A percentile compares a stretch with the other conserved stretches of the same genome.
Conservation (phyloP, 768 basidiomycete species). For the Agaricus blazei region DNA sequence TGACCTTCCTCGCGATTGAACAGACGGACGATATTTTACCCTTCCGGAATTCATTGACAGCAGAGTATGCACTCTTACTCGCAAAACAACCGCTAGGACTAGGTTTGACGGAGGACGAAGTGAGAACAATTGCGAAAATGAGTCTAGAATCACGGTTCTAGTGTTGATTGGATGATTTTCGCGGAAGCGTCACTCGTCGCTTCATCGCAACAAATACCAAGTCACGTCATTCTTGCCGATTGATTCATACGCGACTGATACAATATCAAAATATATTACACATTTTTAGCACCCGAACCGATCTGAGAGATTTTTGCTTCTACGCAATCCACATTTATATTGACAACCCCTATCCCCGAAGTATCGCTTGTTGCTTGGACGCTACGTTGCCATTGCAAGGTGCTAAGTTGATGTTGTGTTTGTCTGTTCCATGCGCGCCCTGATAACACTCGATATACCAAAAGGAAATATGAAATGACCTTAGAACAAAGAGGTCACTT, state of each 20-base stretch:
- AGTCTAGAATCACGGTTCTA: conserved; percentile 45
- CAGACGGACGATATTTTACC: conserved; percentile 83
- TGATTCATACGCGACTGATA: no score
- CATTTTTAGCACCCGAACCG: no score
- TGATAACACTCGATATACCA: not conserved
- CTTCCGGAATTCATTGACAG: conserved; percentile 69
- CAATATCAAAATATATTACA: no score
- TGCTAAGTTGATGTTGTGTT: not conserved
- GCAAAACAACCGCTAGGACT: conserved; percentile 70
- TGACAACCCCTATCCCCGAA: not conserved
- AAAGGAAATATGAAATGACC: not conserved
- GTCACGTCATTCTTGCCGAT: no score
- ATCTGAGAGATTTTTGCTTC: no score
- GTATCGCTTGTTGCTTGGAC: not conserved
- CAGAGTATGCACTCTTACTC: conserved; percentile 76
- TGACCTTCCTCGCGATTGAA: not conserved
- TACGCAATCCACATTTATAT: no score
- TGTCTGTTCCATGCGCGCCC: not conserved
- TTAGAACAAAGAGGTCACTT: not conserved
- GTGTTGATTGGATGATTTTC: not conserved
- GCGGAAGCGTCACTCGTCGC: no score
- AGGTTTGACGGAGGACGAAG: conserved; percentile 55
- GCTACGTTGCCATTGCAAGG: not conserved
- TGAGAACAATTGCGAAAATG: conserved; percentile 53
- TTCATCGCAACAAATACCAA: no score